Evolutionary conservation across 306 rosid genomes (phyloP).

Genomic region (Cyclanthera cordifolia): DNA sequence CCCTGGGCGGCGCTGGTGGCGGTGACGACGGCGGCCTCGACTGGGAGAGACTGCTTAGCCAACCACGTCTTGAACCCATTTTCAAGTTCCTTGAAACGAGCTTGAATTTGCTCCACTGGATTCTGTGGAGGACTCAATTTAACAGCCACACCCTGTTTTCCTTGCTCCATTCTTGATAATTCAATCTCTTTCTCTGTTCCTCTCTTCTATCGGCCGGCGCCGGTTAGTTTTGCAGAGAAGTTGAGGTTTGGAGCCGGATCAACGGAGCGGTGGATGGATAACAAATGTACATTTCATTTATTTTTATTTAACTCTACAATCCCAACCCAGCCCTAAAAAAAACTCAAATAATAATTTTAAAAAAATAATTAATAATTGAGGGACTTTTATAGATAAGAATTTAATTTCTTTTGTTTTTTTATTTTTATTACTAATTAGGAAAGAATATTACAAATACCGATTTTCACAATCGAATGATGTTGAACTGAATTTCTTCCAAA

Average conservation of each 20-base stretch:
- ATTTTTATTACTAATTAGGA: no score
- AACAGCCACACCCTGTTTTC: slow-evolving; percentile 44
- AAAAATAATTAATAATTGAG: no score
- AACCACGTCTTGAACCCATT: slow-evolving; percentile 51
- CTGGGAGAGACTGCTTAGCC: slow-evolving; percentile 63
- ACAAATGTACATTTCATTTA: not conserved
- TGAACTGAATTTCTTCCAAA: no score
- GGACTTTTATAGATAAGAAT: no score
- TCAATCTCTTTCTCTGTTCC: not conserved
- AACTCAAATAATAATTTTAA: no score
- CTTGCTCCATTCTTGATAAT: slow-evolving; percentile 40
- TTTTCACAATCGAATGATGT: no score
- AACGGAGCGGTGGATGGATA: not conserved
- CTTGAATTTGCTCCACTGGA: slow-evolving; percentile 58
- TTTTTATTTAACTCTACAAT: not conserved
- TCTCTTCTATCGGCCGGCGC: not conserved
- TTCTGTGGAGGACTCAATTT: slow-evolving; percentile 44
- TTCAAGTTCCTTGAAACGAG: slow-evolving; percentile 55
- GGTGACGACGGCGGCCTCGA: slow-evolving; percentile 84
- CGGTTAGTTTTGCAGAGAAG: not conserved
- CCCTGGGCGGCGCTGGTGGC: slow-evolving; percentile 85
- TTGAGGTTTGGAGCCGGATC: not conserved
- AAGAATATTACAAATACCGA: no score
- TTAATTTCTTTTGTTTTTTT: no score
- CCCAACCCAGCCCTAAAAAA: not conserved